phyloP scores from a whole-genome alignment of 1,284 basidiomycete species.

The Tremellales sp. region DNA sequence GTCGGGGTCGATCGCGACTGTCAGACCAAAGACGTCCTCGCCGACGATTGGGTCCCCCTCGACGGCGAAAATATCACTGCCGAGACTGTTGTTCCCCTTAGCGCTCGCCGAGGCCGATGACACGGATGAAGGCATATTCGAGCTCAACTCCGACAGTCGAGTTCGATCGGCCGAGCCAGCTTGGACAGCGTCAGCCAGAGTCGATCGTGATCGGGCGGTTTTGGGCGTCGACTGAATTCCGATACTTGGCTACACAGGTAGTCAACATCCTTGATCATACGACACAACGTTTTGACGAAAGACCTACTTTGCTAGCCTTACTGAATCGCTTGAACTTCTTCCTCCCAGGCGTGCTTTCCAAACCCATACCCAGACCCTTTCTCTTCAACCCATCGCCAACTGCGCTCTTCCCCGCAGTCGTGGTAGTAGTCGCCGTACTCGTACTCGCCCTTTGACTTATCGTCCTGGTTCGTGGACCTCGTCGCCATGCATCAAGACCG shows the following conservation, averaged over 20 bases:
- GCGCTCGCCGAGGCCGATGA: background rate
- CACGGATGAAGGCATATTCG: background rate
- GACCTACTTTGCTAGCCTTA: background rate
- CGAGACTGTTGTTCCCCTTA: background rate
- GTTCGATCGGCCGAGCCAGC: no score
- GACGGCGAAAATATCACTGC: background rate
- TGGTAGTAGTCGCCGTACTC: background rate
- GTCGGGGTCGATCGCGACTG: background rate
- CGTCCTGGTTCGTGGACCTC: background rate
- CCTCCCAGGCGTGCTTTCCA: slow-evolving; percentile 22
- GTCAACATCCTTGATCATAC: no score
- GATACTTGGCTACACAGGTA: slow-evolving; percentile 9
- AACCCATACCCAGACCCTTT: slow-evolving; percentile 21
- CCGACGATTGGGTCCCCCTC: background rate
- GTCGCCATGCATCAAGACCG: background rate
- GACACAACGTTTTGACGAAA: background rate
- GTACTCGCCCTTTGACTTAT: background rate
- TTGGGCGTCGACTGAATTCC: slow-evolving; percentile 13
- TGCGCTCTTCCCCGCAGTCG: background rate
- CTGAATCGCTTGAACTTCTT: background rate
- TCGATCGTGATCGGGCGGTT: no score
- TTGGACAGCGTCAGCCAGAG: no score
- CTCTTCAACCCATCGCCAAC: background rate
- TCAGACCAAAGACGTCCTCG: background rate
- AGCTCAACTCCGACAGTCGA: no score